Conservation (phyloP, 1,284 basidiomycete species). For the Mycena sp. region DNA sequence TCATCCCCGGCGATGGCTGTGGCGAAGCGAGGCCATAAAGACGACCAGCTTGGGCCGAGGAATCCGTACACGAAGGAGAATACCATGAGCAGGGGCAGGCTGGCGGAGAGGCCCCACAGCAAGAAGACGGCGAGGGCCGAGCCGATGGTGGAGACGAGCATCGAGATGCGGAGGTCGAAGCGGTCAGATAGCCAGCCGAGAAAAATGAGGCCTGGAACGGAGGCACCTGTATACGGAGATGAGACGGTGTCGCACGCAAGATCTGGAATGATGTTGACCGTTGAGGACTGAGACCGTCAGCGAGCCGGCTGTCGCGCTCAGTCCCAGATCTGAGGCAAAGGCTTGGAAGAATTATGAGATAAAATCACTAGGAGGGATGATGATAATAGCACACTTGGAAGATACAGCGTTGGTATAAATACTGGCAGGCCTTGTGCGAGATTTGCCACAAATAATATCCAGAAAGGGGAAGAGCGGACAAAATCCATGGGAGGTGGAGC, state of each 20-base stretch:
- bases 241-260: neutral
- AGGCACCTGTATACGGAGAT: conserved; percentile 2
- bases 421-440: conserved; percentile 6
- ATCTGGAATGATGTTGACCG: neutral
- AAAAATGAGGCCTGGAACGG: conserved; percentile 5
- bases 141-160: conserved; percentile 5
- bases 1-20: conserved; percentile 11
- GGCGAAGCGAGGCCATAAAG: conserved; percentile 12
- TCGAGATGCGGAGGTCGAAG: conserved; percentile 13
- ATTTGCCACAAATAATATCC: conserved; percentile 16
- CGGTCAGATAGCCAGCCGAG: conserved; percentile 14
- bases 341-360: neutral
- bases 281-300: conserved; percentile 9
- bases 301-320: conserved; percentile 1
- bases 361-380: neutral
- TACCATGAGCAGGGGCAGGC: neutral
- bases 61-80: conserved; percentile 12
- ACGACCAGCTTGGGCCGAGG: conserved; percentile 11
- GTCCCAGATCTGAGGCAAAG: conserved; percentile 5
- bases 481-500: neutral
- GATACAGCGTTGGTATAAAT: conserved; percentile 9
- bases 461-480: conserved; percentile 2
- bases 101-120: neutral
- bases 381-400: conserved; percentile 3
- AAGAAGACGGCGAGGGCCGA: neutral